Conservation (phyloP, 441 rosid species). For the Arabidopsis lyrata region DNA sequence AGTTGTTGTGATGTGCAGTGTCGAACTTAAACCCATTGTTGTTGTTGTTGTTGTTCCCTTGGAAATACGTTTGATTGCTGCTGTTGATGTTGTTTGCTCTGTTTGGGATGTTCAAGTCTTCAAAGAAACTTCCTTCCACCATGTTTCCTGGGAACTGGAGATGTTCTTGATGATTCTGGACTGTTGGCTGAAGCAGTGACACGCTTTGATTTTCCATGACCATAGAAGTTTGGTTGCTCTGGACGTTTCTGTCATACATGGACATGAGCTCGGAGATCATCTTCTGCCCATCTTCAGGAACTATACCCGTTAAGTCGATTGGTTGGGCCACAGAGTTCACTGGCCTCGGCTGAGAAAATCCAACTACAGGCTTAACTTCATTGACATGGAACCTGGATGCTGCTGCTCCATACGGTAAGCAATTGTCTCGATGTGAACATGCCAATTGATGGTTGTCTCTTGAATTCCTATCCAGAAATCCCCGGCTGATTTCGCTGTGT, state of each 20-base stretch:
- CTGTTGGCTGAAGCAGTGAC: conserved; percentile 50
- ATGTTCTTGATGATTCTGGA: conserved; percentile 62
- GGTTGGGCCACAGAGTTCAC: conserved; percentile 50
- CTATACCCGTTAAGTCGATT: conserved; percentile 63
- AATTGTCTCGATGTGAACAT: conserved; percentile 58
- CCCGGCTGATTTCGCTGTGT: conserved; percentile 61
- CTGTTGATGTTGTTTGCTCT: conserved; percentile 44
- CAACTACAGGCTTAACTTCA: conserved; percentile 69
- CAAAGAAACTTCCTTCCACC: conserved; percentile 60
- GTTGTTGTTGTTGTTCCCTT: conserved; percentile 44
- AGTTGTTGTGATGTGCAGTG: conserved; percentile 17
- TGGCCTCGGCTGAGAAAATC: conserved; percentile 54
- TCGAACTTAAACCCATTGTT: conserved; percentile 36
- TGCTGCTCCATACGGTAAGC: conserved; percentile 51
- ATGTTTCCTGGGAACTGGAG: conserved; percentile 53
- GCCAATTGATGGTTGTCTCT: conserved; percentile 88
- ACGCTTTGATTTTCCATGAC: conserved; percentile 49
- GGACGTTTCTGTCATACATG: conserved; percentile 63
- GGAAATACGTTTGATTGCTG: conserved; percentile 48
- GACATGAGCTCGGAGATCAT: conserved; percentile 83
- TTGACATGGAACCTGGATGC: conserved; percentile 61
- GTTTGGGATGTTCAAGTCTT: conserved; percentile 55
- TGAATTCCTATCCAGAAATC: conserved; percentile 68
- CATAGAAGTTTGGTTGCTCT: conserved; percentile 51
- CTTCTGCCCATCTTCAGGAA: conserved; percentile 91